A percentile compares a stretch with the other conserved stretches of the same genome.
Conservation (phyloP, 371 early-diverging fungal genomes). For the Mucor mucedo region DNA sequence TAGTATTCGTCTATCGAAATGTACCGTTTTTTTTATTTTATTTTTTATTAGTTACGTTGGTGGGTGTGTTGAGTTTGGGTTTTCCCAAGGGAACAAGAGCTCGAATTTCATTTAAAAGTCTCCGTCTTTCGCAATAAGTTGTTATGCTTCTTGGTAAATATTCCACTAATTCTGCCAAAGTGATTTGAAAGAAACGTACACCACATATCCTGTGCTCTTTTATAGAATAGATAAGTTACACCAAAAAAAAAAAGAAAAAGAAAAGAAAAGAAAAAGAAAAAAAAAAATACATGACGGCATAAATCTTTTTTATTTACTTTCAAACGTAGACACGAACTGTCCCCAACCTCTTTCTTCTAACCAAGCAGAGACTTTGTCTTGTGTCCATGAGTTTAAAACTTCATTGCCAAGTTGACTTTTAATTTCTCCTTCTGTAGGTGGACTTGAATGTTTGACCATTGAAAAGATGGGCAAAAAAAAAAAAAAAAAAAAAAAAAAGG, state of each 20-base stretch:
- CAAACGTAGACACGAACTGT: conserved; percentile 44
- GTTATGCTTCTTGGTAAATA: conserved; percentile 47
- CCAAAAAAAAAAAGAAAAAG: conserved; percentile 5
- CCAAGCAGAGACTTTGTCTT: conserved; percentile 46
- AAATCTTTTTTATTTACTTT: conserved; percentile 34
- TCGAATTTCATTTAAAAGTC: conserved; percentile 53
- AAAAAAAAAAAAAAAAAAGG: background rate
- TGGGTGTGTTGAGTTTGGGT: conserved; percentile 15
- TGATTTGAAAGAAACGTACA: conserved; percentile 45
- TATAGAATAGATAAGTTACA: too few species aligned
- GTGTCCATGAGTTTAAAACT: conserved; percentile 37
- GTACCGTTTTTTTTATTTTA: background rate
- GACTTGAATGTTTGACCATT: conserved; percentile 8
- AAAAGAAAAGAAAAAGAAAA: conserved; percentile 7
- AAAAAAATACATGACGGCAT: background rate
- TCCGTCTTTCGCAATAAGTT: conserved; percentile 53
- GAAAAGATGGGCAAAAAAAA: background rate
- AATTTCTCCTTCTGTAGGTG: conserved; percentile 6
- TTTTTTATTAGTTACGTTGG: conserved; percentile 13
- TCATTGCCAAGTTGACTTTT: conserved; percentile 10
- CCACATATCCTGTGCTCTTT: conserved; percentile 44
- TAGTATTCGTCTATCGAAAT: background rate
- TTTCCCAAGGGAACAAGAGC: conserved; percentile 28
- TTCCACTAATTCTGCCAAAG: conserved; percentile 46
- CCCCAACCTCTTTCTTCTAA: conserved; percentile 52